Base-by-base conservation (phyloP, 2,329 filamentous ascomycete genomes). In the Cercospora janseana region DNA sequence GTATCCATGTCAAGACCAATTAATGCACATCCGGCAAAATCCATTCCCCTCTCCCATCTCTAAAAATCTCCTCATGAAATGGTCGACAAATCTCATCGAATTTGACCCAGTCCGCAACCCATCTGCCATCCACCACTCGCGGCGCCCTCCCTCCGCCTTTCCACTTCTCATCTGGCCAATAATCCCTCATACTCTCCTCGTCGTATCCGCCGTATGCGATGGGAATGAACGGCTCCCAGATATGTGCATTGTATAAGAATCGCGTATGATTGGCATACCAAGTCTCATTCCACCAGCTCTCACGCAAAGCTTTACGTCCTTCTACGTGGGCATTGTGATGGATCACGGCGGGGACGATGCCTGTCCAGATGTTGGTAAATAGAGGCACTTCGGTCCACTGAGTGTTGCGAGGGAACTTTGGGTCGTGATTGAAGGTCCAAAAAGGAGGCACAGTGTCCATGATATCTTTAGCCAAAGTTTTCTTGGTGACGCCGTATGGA, bases 101-200 rank as follows among this genome's bases (percentile, higher is more conserved):
- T 2, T 63, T 62, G 28, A 75, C 53, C 74, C 74, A 77, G 66
- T 65, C 12, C 62, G 67, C 23, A 28, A 69, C 70, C 1, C 70
- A 28, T 21, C 40, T 72, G 72, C 70, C 59, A 6, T 74, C 72
- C 2, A 73, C 72, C 67, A 2, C 72, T 68, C 55, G 59, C 66
- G 70, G 73, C 70, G 51, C 75, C 73, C 75, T 75, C 6, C 72
- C 64, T 3, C 75, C 76, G 1, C 75, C 75, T 35, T 67, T 70
- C 6, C 74, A 69, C 56, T 60, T 75, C 69, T 72, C 74, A 69
- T 67, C 66, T 66, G 23, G 68, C 69, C 53, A 73, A 62, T 6
- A 72, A 68, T 28, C 70, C 68, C 15, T 68, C 57, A 42, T 28
- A 1, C 35, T 49, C 2, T 69, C 61, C 3, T 69, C 66, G 2